A percentile compares a stretch with the other conserved stretches of the same genome.
phyloP scores from a whole-genome alignment of 805 yeast genomes.

The Yamadazyma tumulicola region DNA sequence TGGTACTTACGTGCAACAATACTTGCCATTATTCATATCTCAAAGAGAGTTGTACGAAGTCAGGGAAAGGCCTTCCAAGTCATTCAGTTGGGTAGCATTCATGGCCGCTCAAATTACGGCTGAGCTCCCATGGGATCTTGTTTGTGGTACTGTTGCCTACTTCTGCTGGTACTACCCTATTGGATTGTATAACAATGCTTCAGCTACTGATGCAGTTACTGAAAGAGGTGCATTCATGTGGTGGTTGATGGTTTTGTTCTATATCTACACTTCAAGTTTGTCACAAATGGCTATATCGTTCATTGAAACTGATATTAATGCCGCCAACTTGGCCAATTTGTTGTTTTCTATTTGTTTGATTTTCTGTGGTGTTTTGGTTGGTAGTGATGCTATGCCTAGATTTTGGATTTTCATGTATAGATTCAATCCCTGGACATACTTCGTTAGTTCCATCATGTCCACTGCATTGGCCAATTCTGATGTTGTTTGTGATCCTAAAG shows the following conservation, averaged over 20 bases:
- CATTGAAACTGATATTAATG: slow-evolving; percentile 25
- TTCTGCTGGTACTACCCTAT: slow-evolving; percentile 62
- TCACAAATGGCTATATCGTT: slow-evolving; percentile 27
- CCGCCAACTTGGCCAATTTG: slow-evolving; percentile 29
- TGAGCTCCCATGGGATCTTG: slow-evolving; percentile 47
- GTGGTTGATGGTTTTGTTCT: slow-evolving; percentile 19
- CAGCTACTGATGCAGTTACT: slow-evolving; percentile 47
- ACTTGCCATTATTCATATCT: slow-evolving; percentile 40
- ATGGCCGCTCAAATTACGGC: slow-evolving; percentile 38
- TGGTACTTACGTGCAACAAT: slow-evolving; percentile 37
- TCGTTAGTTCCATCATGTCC: slow-evolving; percentile 51
- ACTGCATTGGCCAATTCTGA: slow-evolving; percentile 28
- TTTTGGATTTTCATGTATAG: slow-evolving; percentile 77
- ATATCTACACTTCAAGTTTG: slow-evolving; percentile 23
- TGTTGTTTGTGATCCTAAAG: slow-evolving; percentile 33
- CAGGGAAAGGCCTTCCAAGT: slow-evolving; percentile 43
- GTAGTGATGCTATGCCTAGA: slow-evolving; percentile 25
- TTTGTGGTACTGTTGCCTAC: slow-evolving; percentile 39
- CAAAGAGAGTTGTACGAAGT: slow-evolving; percentile 46
- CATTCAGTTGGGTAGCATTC: slow-evolving; percentile 43
- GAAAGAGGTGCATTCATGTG: slow-evolving; percentile 40
- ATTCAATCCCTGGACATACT: slow-evolving; percentile 61
- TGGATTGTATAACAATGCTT: slow-evolving; percentile 49
- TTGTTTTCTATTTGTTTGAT: slow-evolving; percentile 31
- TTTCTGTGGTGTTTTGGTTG: slow-evolving; percentile 34